Evolutionary conservation across 805 yeast species (phyloP), one percentile per base, ranked within the genome.

Genomic region (Nakazawaea siamensis): DNA sequence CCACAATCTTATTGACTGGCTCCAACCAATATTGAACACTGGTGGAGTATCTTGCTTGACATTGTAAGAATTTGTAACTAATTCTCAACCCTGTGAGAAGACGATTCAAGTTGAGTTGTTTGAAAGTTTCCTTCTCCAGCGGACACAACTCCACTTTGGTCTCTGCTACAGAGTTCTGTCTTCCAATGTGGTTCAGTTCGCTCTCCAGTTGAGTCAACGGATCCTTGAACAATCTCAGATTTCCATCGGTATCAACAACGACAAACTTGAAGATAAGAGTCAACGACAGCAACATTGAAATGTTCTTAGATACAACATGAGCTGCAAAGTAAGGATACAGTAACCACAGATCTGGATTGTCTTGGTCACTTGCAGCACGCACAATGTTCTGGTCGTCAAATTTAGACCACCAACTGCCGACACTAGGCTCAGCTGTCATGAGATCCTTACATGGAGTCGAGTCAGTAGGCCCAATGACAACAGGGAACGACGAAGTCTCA

Each of bases 381-480:
- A 34, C 25, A 3, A 29, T 11, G 11, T 37, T 17, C 6, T 29
- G 26, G 7, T 19, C 29, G 18, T 34, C 37, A 12, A 38, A 31
- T 12, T 24, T 18, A 6, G 14, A 6, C 33, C 35, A 39, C 34
- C 39, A 32, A 7, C 8, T 15, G 7, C 7, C 7, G 4, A 16
- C 9, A 6, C 5, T 16, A 6, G 17, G 5, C 11, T 13, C 18
- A 9, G 18, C 18, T 11, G 7, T 15, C 6, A 8, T 13, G 12
- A 27, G 13, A 5, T 27, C 31, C 15, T 5, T 18, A 12, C 36
- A 15, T 1, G 56, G 37, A 5, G 43, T 39, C 18, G 48, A 48
- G 28, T 44, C 48, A 14, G 46, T 43, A 7, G 60, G 60, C 4
- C 62, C 59, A 24, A 52, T 51, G 26, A 53, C 40, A 4, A 53